Conservation (phyloP, 768 basidiomycete genomes). For the Pisolithus microcarpus region DNA sequence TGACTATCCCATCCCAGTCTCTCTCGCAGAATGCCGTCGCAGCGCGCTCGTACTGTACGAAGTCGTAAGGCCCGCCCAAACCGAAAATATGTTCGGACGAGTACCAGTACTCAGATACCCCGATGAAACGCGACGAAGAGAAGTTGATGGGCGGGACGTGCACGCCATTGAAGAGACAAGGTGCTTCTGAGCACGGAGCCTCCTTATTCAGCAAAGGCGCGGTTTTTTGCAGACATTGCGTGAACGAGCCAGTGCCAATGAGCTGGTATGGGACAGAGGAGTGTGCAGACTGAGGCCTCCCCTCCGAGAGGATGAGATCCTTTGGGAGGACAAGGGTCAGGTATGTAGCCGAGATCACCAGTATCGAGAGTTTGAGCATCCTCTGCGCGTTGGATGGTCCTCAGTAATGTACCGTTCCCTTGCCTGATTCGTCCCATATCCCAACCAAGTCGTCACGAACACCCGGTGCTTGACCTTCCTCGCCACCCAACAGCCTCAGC, state of each 20-base stretch:
- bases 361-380: slow-evolving; percentile 17
- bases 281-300: slow-evolving; percentile 42
- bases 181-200: slow-evolving; percentile 71
- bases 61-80: slow-evolving; percentile 91
- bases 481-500: slow-evolving; percentile 72
- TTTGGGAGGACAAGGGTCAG: slow-evolving; percentile 90
- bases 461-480: slow-evolving; percentile 86
- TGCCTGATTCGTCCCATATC: slow-evolving; percentile 97
- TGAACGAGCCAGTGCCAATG: slow-evolving; percentile 85
- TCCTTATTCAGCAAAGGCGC: slow-evolving; percentile 78
- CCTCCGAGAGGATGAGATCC: slow-evolving; percentile 56
- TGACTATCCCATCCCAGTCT: slow-evolving; percentile 71
- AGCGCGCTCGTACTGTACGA: slow-evolving; percentile 91
- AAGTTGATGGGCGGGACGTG: slow-evolving; percentile 95
- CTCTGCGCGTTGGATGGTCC: slow-evolving; percentile 54
- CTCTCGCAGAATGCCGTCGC: slow-evolving; percentile 79
- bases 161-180: slow-evolving; percentile 92
- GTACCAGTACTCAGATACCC: slow-evolving; percentile 99
- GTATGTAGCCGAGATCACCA: slow-evolving; percentile 35
- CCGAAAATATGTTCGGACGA: slow-evolving; percentile 96
- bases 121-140: slow-evolving; percentile 87
- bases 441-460: slow-evolving; percentile 97
- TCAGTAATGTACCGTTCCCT: slow-evolving; percentile 83
- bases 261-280: slow-evolving; percentile 51
- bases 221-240: slow-evolving; percentile 67